A percentile compares a stretch with the other conserved stretches of the same genome.
Evolutionary conservation across 2,329 filamentous ascomycete species (phyloP).

Genomic region (Aureobasidium sp.): DNA sequence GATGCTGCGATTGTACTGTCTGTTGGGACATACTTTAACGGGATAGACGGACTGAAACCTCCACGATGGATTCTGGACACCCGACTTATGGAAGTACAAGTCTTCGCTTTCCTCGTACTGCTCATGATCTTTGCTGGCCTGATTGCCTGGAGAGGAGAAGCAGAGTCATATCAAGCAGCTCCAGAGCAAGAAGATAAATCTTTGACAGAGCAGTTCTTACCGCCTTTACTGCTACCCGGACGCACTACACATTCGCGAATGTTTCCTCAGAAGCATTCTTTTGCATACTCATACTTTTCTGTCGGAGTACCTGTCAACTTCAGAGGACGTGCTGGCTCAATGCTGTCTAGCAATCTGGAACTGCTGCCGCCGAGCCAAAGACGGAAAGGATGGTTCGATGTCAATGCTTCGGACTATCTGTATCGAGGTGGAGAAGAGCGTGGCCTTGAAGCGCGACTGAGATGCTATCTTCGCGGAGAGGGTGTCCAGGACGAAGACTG

Average conservation of each 20-base stretch:
- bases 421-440: constrained; percentile 45
- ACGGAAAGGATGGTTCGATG: constrained; percentile 48
- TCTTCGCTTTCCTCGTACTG: constrained; percentile 1
- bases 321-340: constrained; percentile 47
- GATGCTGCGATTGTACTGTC: not conserved
- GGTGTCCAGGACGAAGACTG: constrained; percentile 50
- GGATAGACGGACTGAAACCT: not conserved
- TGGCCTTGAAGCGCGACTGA: constrained; percentile 58
- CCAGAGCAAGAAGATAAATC: not conserved
- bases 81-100: not conserved
- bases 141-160: constrained; percentile 9
- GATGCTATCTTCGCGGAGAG: constrained; percentile 49
- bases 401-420: constrained; percentile 57
- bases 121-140: constrained; percentile 9
- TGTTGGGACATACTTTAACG: not conserved
- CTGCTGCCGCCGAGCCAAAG: constrained; percentile 22
- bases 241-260: constrained; percentile 58
- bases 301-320: constrained; percentile 62
- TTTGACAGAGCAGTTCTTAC: constrained; percentile 27
- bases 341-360: constrained; percentile 44
- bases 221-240: constrained; percentile 56
- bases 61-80: constrained; percentile 12
- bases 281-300: constrained; percentile 64
- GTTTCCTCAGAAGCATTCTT: constrained; percentile 62
- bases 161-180: not conserved